phyloP scores from a whole-genome alignment of 176 grass and related monocot genomes.

The Ananas comosus region DNA sequence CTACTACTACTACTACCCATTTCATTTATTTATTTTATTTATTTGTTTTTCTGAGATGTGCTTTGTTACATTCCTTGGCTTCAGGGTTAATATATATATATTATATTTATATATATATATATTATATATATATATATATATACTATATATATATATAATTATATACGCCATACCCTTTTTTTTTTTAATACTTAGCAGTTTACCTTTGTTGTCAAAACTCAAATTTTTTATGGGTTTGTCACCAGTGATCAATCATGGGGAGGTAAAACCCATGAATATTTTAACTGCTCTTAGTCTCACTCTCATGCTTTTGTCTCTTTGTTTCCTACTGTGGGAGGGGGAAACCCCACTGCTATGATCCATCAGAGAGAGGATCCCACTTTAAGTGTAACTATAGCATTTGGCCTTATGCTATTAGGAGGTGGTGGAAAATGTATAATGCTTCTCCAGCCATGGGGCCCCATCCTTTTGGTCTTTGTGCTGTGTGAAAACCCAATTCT shows the following conservation, averaged over 20 bases:
- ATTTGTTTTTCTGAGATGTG: background rate
- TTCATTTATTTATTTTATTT: background rate
- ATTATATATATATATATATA: background rate
- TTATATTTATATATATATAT: background rate
- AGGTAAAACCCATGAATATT: slow-evolving; percentile 32
- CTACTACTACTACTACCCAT: background rate
- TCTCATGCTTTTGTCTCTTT: slow-evolving; percentile 42
- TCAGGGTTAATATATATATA: slow-evolving; percentile 1
- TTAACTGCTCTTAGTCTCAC: slow-evolving; percentile 32
- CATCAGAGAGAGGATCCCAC: slow-evolving; percentile 18
- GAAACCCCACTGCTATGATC: slow-evolving; percentile 27
- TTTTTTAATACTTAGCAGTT: background rate
- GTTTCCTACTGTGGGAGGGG: slow-evolving; percentile 13
- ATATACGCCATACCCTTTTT: background rate
- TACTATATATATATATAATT: background rate
- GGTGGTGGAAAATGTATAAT: slow-evolving; percentile 18
- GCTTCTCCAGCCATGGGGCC: slow-evolving; percentile 25
- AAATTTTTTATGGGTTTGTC: slow-evolving; percentile 18
- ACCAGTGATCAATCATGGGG: slow-evolving; percentile 38
- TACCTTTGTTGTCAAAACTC: slow-evolving; percentile 8
- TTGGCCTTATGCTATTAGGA: slow-evolving; percentile 29
- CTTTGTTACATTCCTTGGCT: slow-evolving; percentile 9
- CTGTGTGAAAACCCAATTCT: slow-evolving; percentile 35
- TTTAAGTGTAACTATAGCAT: slow-evolving; percentile 15
- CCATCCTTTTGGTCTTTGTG: slow-evolving; percentile 24